Conservation (phyloP, 768 basidiomycete genomes). For the Pleurotus cornucopiae region DNA sequence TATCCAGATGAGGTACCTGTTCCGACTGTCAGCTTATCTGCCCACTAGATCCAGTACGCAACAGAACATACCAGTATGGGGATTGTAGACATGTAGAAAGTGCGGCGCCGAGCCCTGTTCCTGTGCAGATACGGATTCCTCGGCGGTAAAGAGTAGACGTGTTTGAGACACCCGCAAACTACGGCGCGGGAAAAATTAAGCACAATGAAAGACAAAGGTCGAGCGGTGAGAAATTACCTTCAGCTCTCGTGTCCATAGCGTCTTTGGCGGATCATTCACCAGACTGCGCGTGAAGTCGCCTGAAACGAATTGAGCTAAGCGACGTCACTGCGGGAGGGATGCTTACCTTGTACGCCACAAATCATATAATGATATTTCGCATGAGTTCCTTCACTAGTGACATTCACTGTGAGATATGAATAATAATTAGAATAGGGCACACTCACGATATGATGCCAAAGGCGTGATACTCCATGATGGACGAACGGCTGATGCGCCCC, state of each 20-base stretch:
- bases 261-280: conserved; percentile 64
- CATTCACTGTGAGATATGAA: background rate
- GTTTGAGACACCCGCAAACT: conserved; percentile 80
- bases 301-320: conserved; percentile 13
- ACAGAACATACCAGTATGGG: conserved; percentile 52
- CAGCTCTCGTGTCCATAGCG: conserved; percentile 74
- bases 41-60: background rate
- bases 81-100: conserved; percentile 78
- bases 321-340: background rate
- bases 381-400: conserved; percentile 54
- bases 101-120: conserved; percentile 77
- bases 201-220: background rate
- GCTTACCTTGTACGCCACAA: conserved; percentile 65
- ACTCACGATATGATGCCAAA: conserved; percentile 75
- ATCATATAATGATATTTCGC: conserved; percentile 80
- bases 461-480: conserved; percentile 79
- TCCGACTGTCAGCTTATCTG: conserved; percentile 11
- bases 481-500: conserved; percentile 66
- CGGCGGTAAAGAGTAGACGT: conserved; percentile 76
- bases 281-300: conserved; percentile 76
- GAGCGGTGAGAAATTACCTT: conserved; percentile 44
- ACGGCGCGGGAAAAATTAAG: background rate
- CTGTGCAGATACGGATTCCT: conserved; percentile 79
- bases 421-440: conserved; percentile 15
- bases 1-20: conserved; percentile 79